Evolutionary conservation across 2,329 filamentous ascomycete genomes (phyloP).

Genomic region (Fusarium sp.): DNA sequence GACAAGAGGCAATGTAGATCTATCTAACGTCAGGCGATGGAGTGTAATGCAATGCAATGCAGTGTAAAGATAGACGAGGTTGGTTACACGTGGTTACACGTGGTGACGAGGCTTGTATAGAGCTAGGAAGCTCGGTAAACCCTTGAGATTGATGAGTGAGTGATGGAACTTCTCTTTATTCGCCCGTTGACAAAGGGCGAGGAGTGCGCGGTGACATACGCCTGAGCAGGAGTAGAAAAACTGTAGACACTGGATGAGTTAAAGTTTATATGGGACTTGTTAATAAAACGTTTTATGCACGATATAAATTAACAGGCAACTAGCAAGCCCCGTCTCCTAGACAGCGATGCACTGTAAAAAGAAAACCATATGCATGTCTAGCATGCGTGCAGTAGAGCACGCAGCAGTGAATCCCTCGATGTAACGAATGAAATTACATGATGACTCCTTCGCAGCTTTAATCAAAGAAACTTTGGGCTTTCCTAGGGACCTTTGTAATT

Average conservation of each 20-base stretch:
- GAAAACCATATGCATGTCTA: conserved; percentile 28
- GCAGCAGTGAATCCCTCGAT: neutral
- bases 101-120: conserved; percentile 15
- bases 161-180: too few species aligned
- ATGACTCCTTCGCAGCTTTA: neutral
- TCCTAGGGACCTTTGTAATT: too few species aligned
- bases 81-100: conserved; percentile 32
- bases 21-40: neutral
- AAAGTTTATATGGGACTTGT: neutral
- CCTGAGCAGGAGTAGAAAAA: neutral
- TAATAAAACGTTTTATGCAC: conserved; percentile 18
- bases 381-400: conserved; percentile 9
- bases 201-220: neutral
- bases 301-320: conserved; percentile 19
- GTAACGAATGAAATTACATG: neutral
- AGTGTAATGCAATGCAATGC: conserved; percentile 1
- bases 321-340: conserved; percentile 11
- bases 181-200: neutral
- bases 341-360: conserved; percentile 1
- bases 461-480: too few species aligned
- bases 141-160: neutral
- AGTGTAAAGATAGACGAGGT: conserved; percentile 1
- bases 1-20: neutral
- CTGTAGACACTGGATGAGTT: neutral
- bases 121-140: neutral